Base-by-base conservation (phyloP, 108 stramenopile genomes). In the Aurantiochytrium sp. region DNA sequence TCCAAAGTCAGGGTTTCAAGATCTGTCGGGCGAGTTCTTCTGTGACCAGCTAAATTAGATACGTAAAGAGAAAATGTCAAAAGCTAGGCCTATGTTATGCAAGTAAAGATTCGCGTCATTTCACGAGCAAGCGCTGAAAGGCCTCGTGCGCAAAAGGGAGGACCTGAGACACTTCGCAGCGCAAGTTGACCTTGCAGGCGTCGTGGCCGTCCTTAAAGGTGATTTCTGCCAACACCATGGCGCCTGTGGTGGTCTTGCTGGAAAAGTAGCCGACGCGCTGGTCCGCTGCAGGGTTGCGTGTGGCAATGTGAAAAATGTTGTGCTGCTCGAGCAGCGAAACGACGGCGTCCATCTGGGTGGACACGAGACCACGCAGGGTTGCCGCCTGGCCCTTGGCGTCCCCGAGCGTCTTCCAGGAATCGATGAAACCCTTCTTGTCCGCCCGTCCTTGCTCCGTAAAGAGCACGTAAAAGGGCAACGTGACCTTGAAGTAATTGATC, bases 201-300 rank as follows among this genome's bases (percentile, higher is more conserved):
- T 95, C 95, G 72, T 97, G 93, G 5, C 97, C 98, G 60, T 94
- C 90, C 92, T 97, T 97, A 94, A 97, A 97, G 59, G 97, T 98
- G 58, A 98, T 94, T 88, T 98, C 98, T 5, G 96, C 94, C 89
- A 97, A 91, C 94, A 94, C 94, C 19, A 6, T 8, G 44, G 90
- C 87, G 8, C 92, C 94, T 19, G 96, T 95, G 25, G 93, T 88
- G 60, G 96, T 97, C 57, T 93, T 91, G 94, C 96, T 95, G 58
- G 92, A 94, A 88, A 96, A 97, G 91, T 98, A 98, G 29, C 95
- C 96, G 58, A 97, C 97, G 87, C 96, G 96, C 90, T 97, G 97
- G 23, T 96, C 98, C 60, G 95, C 96, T 12, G 95, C 93, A 16
- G 64, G 64, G 91, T 96, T 96, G 60, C 97, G 96, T 47, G 96